phyloP scores from a whole-genome alignment of 306 rosid genomes.

The Prunus davidiana region DNA sequence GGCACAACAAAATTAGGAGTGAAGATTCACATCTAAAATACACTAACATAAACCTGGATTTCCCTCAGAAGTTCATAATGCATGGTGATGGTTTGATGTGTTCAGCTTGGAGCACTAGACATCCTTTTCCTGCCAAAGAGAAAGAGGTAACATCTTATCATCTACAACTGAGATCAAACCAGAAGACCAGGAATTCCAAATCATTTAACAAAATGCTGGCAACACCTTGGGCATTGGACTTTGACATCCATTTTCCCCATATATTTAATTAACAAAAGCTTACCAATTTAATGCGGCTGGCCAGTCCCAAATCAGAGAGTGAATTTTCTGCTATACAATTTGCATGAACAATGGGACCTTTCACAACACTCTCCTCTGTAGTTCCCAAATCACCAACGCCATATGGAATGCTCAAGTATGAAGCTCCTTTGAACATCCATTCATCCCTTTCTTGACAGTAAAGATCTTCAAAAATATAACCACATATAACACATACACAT shows the following conservation, averaged over 20 bases:
- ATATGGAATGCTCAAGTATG: conserved; percentile 37
- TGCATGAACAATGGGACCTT: conserved; percentile 77
- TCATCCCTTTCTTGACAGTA: conserved; percentile 54
- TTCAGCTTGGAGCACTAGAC: conserved; percentile 17
- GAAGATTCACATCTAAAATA: conserved; percentile 31
- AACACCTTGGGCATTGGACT: neutral
- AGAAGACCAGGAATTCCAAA: neutral
- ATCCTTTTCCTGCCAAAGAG: conserved; percentile 52
- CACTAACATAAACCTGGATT: conserved; percentile 43
- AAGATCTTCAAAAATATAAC: conserved; percentile 79
- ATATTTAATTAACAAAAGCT: conserved; percentile 10
- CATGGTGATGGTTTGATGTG: conserved; percentile 17
- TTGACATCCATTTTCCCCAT: neutral
- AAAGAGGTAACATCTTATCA: conserved; percentile 22
- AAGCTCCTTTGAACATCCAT: conserved; percentile 91
- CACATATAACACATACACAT: conserved; percentile 72
- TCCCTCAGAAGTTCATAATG: conserved; percentile 27
- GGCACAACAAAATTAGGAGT: conserved; percentile 37
- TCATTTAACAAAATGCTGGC: neutral
- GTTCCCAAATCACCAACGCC: conserved; percentile 33
- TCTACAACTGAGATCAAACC: neutral
- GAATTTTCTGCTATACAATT: conserved; percentile 58
- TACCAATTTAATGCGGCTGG: conserved; percentile 47
- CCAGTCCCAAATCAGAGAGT: conserved; percentile 39
- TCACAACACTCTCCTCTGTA: conserved; percentile 17